Conservation (phyloP, 1,284 basidiomycete species). For the Pisolithus thermaeus region DNA sequence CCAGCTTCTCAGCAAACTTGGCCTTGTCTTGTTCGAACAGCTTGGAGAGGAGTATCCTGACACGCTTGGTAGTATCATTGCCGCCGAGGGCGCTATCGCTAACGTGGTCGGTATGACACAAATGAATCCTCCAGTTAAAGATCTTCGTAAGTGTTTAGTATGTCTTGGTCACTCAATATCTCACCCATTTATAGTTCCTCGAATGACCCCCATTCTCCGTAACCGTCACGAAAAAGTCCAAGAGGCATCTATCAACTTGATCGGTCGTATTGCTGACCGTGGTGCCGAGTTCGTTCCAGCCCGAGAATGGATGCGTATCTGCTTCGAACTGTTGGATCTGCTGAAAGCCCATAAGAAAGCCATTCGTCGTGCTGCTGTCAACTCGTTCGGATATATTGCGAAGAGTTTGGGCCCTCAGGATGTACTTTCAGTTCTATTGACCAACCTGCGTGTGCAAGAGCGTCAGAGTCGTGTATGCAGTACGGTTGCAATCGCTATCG, state of each 20-base stretch:
- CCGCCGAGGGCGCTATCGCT: slow-evolving; percentile 96
- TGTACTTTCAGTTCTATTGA: slow-evolving; percentile 92
- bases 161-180: slow-evolving; percentile 8
- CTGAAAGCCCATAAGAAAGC: slow-evolving; percentile 99
- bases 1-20: slow-evolving; percentile 91
- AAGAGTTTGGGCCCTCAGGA: slow-evolving; percentile 99
- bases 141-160: slow-evolving; percentile 68
- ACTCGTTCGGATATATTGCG: slow-evolving; percentile 99
- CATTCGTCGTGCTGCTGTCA: slow-evolving; percentile 97
- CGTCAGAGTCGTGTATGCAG: slow-evolving; percentile 98
- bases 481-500: slow-evolving; percentile 97
- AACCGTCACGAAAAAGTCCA: slow-evolving; percentile 99
- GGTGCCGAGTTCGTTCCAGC: slow-evolving; percentile 98
- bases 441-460: slow-evolving; percentile 97
- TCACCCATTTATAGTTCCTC: slow-evolving; percentile 62
- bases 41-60: slow-evolving; percentile 99
- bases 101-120: slow-evolving; percentile 99
- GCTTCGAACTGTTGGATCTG: slow-evolving; percentile 95
- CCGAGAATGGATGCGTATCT: slow-evolving; percentile 99
- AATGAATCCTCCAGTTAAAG: slow-evolving; percentile 99
- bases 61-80: slow-evolving; percentile 97
- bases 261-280: slow-evolving; percentile 98
- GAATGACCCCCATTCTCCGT: slow-evolving; percentile 98
- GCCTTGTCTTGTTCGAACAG: slow-evolving; percentile 97
- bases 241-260: slow-evolving; percentile 98